Conservation (phyloP, 2,329 filamentous ascomycete species). For the Orbilia quercus region DNA sequence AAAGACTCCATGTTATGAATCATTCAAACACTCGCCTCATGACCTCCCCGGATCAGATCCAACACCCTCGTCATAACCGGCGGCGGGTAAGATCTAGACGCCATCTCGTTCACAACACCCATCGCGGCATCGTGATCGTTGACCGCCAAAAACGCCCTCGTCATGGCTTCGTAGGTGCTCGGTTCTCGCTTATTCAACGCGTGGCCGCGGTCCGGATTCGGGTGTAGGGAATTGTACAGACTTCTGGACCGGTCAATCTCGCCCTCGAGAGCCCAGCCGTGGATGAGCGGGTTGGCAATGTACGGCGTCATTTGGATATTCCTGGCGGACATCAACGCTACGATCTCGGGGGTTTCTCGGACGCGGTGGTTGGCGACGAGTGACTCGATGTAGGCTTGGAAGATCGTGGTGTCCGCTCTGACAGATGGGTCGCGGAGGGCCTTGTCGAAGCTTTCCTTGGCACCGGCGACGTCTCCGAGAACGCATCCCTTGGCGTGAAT, state of each 20-base stretch:
- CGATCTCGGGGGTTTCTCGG: constrained; percentile 76
- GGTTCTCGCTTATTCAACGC: constrained; percentile 77
- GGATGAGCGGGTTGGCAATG: constrained; percentile 97
- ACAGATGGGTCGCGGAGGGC: constrained; percentile 77
- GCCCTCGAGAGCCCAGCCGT: constrained; percentile 90
- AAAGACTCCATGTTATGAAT: constrained; percentile 50
- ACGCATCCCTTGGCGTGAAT: constrained; percentile 97
- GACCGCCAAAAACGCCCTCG: constrained; percentile 85
- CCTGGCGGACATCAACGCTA: constrained; percentile 78
- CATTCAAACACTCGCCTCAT: constrained; percentile 33
- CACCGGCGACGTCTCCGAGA: constrained; percentile 87
- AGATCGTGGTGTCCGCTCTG: constrained; percentile 82
- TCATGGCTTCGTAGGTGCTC: constrained; percentile 99
- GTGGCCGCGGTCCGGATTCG: neutral
- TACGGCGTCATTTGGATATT: constrained; percentile 91
- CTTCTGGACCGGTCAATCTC: constrained; percentile 80
- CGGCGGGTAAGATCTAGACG: constrained; percentile 86
- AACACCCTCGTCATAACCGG: constrained; percentile 94
- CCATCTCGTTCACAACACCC: constrained; percentile 85
- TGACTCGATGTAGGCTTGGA: constrained; percentile 95
- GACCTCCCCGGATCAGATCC: constrained; percentile 77
- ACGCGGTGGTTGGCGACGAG: constrained; percentile 96
- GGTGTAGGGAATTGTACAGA: constrained; percentile 78
- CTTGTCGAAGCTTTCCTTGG: constrained; percentile 81
- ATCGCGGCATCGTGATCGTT: constrained; percentile 82